Base-by-base conservation (phyloP, 1,284 basidiomycete species). In the Pseudomicrostroma phylloplanum region DNA sequence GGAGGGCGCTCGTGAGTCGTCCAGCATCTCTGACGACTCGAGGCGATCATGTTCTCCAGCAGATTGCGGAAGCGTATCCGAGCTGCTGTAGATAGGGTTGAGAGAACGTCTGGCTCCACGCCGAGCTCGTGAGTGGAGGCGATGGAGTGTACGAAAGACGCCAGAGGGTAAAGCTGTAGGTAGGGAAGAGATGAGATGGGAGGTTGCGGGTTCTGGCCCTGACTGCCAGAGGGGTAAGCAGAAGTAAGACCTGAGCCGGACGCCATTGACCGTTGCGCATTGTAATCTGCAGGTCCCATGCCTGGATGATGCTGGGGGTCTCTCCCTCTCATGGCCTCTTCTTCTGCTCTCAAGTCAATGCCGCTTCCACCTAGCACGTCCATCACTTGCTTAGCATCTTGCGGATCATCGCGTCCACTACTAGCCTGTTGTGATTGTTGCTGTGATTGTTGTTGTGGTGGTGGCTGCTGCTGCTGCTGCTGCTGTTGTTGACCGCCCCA, bases 11-110 rank as follows among this genome's bases (percentile, higher is more conserved):
- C 69, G 58, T 76, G 71, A 11, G 73, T 67, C 6, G 72, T 70
- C 76, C 76, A 78, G 57, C 65, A 67, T 17, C 77, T 72, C 56
- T 79, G 77, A 4, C 77, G 67, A 6, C 74, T 73, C 7, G 72
- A 65, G 13, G 67, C 64, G 30, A 79, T 67, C 77, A 79, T 79
- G 42, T 57, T 58, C 54, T 78, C 77, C 43, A 77, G 62, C 19
- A 79, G 61, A 57, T 76, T 78, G 43, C 74, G 73, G 63, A 78
- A 65, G 2, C 77, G 62, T 21, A 67, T 70, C 36, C 69, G 65
- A 3, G 77, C 68, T 11, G 76, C 76, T 15, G 77, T 57, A 3
- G 74, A 77, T 54, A 79, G 62, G 46, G 77, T 75, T 55, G 74
- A 71, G 59, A 79, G 71, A 19, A 76, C 73, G 1, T 70, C 70